phyloP scores from a whole-genome alignment of 768 basidiomycete genomes.

The Pleurotus tuber-regium region DNA sequence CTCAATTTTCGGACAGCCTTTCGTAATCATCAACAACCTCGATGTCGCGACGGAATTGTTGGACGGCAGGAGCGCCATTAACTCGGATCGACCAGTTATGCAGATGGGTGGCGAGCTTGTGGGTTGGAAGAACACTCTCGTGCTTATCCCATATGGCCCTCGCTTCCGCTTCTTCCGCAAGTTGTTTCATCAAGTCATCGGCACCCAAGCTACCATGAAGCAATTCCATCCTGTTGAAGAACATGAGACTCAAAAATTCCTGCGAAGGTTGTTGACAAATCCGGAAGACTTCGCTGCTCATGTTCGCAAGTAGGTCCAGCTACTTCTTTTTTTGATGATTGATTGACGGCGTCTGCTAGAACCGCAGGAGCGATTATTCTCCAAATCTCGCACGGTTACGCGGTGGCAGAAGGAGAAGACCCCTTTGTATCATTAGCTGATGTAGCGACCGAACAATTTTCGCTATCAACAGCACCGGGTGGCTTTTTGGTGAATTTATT shows the following conservation, averaged over 20 bases:
- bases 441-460: slow-evolving; percentile 35
- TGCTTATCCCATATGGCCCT: slow-evolving; percentile 33
- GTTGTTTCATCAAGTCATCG: slow-evolving; percentile 39
- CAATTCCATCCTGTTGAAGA: slow-evolving; percentile 38
- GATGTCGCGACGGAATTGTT: slow-evolving; percentile 45
- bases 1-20: slow-evolving; percentile 40
- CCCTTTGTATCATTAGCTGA: slow-evolving; percentile 38
- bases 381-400: slow-evolving; percentile 42
- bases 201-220: slow-evolving; percentile 33
- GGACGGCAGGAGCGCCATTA: slow-evolving; percentile 48
- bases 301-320: slow-evolving; percentile 31
- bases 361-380: slow-evolving; percentile 45
- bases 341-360: slow-evolving; percentile 21
- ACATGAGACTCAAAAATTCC: slow-evolving; percentile 35
- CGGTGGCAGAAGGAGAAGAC: slow-evolving; percentile 35
- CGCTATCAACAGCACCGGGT: slow-evolving; percentile 38
- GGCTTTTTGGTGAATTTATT: slow-evolving; percentile 49
- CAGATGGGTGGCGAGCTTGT: slow-evolving; percentile 33
- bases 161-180: slow-evolving; percentile 40
- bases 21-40: slow-evolving; percentile 42
- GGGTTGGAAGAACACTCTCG: slow-evolving; percentile 30
- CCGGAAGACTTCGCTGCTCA: slow-evolving; percentile 32
- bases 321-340: neutral
- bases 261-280: slow-evolving; percentile 32
- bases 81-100: slow-evolving; percentile 51